Percentiles rank a stretch among this genome's conserved stretches.
These are phyloP conservation scores for Trichoderma brevicompactum DNA, from an alignment of 2,329 filamentous ascomycete genomes.

Conservation along the genomic window DNA sequence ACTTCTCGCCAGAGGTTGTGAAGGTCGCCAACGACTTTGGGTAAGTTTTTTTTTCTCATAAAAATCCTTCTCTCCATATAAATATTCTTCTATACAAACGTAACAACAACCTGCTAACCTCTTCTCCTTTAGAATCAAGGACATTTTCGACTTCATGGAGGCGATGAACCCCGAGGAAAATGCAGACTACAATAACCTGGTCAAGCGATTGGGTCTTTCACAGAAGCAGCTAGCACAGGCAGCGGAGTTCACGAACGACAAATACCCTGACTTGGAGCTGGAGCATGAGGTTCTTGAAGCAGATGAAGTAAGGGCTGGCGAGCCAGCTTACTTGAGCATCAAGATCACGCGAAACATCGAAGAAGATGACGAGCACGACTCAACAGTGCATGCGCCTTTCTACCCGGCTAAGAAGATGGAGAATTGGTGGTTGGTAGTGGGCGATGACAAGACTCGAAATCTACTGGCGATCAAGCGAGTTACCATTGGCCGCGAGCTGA, in stretches of 20 bases:
- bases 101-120: constrained; percentile 29
- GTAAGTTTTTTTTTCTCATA: constrained; percentile 49
- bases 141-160: constrained; percentile 98
- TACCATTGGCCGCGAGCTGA: constrained; percentile 78
- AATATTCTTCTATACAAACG: not conserved
- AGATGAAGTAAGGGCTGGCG: constrained; percentile 78
- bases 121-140: constrained; percentile 68
- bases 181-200: constrained; percentile 73
- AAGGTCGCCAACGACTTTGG: constrained; percentile 79
- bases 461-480: constrained; percentile 93
- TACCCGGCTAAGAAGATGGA: constrained; percentile 91
- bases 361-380: constrained; percentile 72
- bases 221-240: constrained; percentile 84
- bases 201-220: constrained; percentile 77
- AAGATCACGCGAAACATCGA: constrained; percentile 82
- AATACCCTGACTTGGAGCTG: constrained; percentile 93
- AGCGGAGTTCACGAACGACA: constrained; percentile 93
- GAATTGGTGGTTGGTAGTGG: constrained; percentile 98
- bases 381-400: constrained; percentile 91
- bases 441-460: constrained; percentile 85
- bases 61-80: not conserved
- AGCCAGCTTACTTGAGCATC: constrained; percentile 81
- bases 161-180: constrained; percentile 97
- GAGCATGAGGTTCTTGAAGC: constrained; percentile 84
- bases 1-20: constrained; percentile 83